Evolutionary conservation across 495 filamentous ascomycete genomes (phyloP), one percentile per base, ranked within the genome.

Genomic region (Tuber calosporum): DNA sequence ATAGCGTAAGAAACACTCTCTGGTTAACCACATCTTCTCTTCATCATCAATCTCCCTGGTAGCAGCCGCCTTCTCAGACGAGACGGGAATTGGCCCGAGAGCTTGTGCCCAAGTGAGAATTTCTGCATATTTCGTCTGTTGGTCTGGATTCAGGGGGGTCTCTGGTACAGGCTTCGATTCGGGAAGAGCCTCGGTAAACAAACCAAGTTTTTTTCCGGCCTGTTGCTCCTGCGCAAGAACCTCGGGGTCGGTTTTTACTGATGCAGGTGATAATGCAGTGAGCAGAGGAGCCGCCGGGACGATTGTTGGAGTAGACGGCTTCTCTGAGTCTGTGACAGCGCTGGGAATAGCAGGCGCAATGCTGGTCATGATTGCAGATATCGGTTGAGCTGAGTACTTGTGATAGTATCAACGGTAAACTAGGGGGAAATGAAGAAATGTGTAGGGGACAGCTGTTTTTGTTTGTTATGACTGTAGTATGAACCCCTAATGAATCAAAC

Each of bases 1-100:
- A 81, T 95, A 99, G 78, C 95, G 92, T 19, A 98, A 86, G 1
- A 98, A 86, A 82, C 94, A 98, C 81, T 98, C 95, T 68, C 89
- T 88, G 22, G 93, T 97, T 72, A 98, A 86, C 88, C 91, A 99
- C 84, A 96, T 88, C 80, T 87, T 90, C 84, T 99, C 95, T 67
- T 86, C 85, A 42, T 95, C 92, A 30, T 88, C 89, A 71, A 97
- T 83, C 4, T 93, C 89, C 13, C 86, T 85, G 37, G 83, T 84
- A 43, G 91, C 86, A 58, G 88, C 87, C 68, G 84, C 80, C 58
- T 80, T 82, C 53, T 77, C 79, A 7, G 80, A 82, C 40, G 67
- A 62, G 19, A 73, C 66, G 39, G 81, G 67, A 73, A 81, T 37
- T 11, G 66, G 41, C 36, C 82, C 48, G 75, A 78, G 41, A 73